Evolutionary conservation across 768 basidiomycete species (phyloP).

Genomic region (Lactarius tabidus): DNA sequence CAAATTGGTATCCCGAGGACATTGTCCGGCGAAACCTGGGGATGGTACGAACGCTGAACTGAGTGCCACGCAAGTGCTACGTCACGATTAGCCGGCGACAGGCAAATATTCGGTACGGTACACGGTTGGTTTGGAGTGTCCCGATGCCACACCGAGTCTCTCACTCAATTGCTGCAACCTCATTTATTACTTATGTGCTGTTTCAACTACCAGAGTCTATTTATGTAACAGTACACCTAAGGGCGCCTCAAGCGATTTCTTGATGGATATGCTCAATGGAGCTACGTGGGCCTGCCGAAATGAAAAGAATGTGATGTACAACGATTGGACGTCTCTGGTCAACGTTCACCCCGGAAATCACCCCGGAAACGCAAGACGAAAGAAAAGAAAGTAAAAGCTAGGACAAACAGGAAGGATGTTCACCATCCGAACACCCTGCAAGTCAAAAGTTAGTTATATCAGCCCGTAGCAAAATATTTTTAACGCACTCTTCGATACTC

Average conservation of each 20-base stretch:
- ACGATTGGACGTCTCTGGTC: neutral
- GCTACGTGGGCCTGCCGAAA: neutral
- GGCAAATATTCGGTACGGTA: neutral
- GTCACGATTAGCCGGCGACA: neutral
- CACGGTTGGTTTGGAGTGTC: neutral
- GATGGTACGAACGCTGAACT: neutral
- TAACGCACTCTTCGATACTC: conserved; percentile 24
- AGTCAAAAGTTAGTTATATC: neutral
- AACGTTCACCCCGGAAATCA: neutral
- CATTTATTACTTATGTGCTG: neutral
- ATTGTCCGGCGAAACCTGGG: neutral
- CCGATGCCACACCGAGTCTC: neutral
- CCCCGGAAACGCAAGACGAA: neutral
- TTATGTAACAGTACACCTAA: neutral
- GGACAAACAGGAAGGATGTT: neutral
- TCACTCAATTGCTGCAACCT: no score
- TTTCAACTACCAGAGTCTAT: neutral
- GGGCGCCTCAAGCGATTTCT: no score
- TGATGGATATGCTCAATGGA: neutral
- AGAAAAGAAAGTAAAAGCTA: neutral
- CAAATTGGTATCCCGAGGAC: neutral
- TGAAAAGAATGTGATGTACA: neutral
- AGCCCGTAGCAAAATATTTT: neutral
- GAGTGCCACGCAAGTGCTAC: neutral
- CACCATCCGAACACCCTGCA: neutral